These are phyloP conservation scores for Magnolia kwangsiensis DNA, from an alignment of 164 flowering plant genomes.

Conservation along the genomic window DNA sequence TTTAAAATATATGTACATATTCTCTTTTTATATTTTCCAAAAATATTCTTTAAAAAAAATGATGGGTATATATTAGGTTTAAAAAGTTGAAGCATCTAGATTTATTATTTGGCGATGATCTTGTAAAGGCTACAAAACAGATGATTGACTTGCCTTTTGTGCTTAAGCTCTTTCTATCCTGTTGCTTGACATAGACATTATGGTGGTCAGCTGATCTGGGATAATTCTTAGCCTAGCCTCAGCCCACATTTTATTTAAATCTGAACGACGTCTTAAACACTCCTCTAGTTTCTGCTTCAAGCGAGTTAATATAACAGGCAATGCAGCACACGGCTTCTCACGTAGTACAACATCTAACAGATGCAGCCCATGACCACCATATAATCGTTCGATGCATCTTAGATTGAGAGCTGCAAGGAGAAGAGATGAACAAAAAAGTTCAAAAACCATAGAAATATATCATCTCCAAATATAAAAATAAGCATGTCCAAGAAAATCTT, in stretches of 20 bases:
- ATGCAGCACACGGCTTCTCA: conserved; percentile 69
- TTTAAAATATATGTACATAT: too few relatives aligned
- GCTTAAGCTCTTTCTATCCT: conserved; percentile 90
- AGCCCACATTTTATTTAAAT: conserved; percentile 94
- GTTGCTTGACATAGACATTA: conserved; percentile 97
- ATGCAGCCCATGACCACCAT: conserved; percentile 97
- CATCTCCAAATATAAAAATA: neutral
- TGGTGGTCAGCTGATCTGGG: conserved; percentile 97
- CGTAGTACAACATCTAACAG: conserved; percentile 83
- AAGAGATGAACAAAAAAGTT: neutral
- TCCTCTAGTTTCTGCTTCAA: conserved; percentile 96
- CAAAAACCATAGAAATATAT: conserved; percentile 5
- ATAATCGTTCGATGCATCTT: conserved; percentile 89
- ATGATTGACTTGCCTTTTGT: conserved; percentile 59
- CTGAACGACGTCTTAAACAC: conserved; percentile 84
- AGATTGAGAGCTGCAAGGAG: conserved; percentile 62
- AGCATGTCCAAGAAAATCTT: neutral
- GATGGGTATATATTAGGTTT: too few relatives aligned
- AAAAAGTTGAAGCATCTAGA: too few relatives aligned
- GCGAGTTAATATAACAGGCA: conserved; percentile 83
- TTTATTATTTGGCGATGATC: neutral
- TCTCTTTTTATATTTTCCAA: too few relatives aligned
- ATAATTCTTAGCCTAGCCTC: conserved; percentile 80
- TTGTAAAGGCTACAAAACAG: neutral
- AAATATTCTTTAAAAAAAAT: too few relatives aligned